phyloP scores from a whole-genome alignment of 139 green algal species.

The Chlorokybus atmophyticus region DNA sequence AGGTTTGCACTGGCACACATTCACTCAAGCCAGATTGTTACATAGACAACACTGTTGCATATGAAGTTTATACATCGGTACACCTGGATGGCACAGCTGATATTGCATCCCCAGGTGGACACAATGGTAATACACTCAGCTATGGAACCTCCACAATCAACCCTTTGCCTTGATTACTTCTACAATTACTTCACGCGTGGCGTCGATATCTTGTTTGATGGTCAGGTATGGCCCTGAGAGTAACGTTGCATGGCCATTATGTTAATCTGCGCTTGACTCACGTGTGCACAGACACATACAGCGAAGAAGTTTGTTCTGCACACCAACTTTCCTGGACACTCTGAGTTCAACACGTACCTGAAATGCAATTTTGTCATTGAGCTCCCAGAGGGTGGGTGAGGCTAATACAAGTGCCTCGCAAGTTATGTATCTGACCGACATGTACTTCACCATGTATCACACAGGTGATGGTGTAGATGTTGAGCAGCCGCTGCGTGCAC shows the following conservation, averaged over 20 bases:
- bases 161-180: constrained; percentile 30
- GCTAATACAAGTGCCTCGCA: neutral
- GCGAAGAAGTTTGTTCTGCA: constrained; percentile 46
- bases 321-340: constrained; percentile 37
- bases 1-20: too few species aligned
- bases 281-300: constrained; percentile 21
- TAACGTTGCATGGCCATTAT: neutral
- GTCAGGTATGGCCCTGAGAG: neutral
- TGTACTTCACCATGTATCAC: neutral
- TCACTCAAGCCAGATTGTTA: too few species aligned
- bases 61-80: too few species aligned
- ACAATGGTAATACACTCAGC: constrained; percentile 18
- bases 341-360: constrained; percentile 37
- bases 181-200: constrained; percentile 34
- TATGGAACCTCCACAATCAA: neutral
- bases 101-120: constrained; percentile 17
- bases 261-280: neutral
- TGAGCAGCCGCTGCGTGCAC: neutral
- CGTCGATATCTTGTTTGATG: constrained; percentile 36
- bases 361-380: constrained; percentile 42
- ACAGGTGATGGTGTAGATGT: neutral
- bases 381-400: too few species aligned
- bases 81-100: too few species aligned
- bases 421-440: constrained; percentile 5
- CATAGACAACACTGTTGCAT: too few species aligned